Evolutionary conservation across 768 basidiomycete genomes (phyloP).

Genomic region (Calocybe gangraenosa): DNA sequence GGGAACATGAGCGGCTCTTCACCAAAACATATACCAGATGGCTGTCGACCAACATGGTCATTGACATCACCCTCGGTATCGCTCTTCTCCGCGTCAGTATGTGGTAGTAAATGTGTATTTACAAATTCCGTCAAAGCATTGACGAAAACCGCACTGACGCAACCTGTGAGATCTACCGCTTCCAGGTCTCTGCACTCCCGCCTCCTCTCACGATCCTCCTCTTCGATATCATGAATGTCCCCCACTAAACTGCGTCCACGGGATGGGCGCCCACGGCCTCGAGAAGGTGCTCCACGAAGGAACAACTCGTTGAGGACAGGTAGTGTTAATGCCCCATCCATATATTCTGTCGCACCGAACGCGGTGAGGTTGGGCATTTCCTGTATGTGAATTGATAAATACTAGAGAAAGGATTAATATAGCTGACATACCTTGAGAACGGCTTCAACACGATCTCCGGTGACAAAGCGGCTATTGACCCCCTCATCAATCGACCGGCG

Average conservation of each 20-base stretch:
- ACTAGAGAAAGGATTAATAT: constrained; percentile 6
- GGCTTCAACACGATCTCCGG: constrained; percentile 76
- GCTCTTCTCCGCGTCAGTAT: constrained; percentile 34
- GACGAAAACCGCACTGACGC: constrained; percentile 88
- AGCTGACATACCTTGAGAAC: constrained; percentile 61
- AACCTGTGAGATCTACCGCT: constrained; percentile 92
- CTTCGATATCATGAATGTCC: constrained; percentile 59
- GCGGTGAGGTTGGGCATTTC: constrained; percentile 83
- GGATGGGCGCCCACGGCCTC: constrained; percentile 62
- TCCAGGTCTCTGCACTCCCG: constrained; percentile 74
- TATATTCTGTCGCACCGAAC: constrained; percentile 98
- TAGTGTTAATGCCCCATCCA: constrained; percentile 88
- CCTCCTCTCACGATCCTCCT: constrained; percentile 73
- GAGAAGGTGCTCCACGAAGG: constrained; percentile 74
- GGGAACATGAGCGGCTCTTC: constrained; percentile 62
- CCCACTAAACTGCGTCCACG: constrained; percentile 55
- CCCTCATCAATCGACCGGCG: constrained; percentile 89
- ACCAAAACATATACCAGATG: constrained; percentile 25
- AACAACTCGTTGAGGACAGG: constrained; percentile 87
- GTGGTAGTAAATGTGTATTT: constrained; percentile 51
- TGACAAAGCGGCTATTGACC: constrained; percentile 87
- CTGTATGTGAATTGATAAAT: constrained; percentile 33
- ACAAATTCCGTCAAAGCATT: constrained; percentile 84
- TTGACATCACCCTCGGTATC: constrained; percentile 37
- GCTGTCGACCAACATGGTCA: constrained; percentile 23